phyloP scores from a whole-genome alignment of 352 stramenopile genomes.

The Phytophthora boehmeriae region DNA sequence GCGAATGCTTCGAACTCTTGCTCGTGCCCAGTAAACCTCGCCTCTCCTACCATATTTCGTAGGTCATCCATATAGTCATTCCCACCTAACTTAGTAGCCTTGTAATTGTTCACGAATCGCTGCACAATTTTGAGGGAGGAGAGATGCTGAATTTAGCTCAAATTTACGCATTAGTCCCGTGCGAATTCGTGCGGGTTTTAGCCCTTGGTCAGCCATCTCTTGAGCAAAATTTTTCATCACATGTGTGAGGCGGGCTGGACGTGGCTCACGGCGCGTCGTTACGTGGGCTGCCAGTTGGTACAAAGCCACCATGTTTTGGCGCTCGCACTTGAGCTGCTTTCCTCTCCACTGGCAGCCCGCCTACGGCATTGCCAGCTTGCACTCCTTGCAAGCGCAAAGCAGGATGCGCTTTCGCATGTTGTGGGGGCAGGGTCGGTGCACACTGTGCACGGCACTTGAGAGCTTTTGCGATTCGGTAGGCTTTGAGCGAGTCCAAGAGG shows the following conservation, averaged over 20 bases:
- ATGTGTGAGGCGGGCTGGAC: background rate
- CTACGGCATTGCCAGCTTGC: conserved; percentile 1
- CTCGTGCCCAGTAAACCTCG: background rate
- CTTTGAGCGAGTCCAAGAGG: too few relatives aligned
- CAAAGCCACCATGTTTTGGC: background rate
- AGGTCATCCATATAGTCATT: background rate
- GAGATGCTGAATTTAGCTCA: conserved; percentile 1
- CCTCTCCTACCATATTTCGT: background rate
- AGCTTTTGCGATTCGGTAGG: too few relatives aligned
- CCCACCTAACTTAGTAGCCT: background rate
- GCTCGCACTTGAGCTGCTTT: conserved; percentile 8
- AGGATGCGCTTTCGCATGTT: conserved; percentile 10
- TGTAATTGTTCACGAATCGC: conserved; percentile 4
- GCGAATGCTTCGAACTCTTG: conserved; percentile 1
- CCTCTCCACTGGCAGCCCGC: conserved; percentile 2
- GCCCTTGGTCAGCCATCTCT: conserved; percentile 8
- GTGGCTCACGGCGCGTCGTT: background rate
- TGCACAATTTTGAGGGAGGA: conserved; percentile 6
- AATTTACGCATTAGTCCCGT: conserved; percentile 4
- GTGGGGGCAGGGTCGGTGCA: too few relatives aligned
- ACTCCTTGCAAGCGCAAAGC: conserved; percentile 6
- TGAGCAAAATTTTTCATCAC: background rate
- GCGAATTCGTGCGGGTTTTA: conserved; percentile 2
- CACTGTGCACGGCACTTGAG: too few relatives aligned
- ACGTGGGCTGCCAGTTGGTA: background rate